These are phyloP conservation scores for Verruconis gallopava DNA, from an alignment of 2,329 filamentous ascomycete genomes.

Conservation along the genomic window DNA sequence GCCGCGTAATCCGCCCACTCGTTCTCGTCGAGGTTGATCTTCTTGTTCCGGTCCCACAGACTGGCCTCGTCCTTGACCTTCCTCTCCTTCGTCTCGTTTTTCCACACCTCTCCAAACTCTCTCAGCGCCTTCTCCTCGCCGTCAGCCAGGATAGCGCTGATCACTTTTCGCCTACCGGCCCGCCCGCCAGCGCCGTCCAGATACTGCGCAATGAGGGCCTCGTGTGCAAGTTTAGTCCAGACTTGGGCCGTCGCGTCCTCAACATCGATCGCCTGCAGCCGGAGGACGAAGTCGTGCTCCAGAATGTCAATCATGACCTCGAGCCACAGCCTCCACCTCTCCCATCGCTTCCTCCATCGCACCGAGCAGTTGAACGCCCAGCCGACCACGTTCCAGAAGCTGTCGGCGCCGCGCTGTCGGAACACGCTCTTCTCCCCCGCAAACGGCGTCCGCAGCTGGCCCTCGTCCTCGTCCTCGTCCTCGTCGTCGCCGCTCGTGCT, in stretches of 20 bases:
- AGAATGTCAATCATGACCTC: conserved; percentile 67
- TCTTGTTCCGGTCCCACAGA: conserved; percentile 26
- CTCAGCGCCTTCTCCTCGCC: conserved; percentile 39
- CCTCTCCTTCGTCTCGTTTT: conserved; percentile 44
- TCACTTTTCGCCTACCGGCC: conserved; percentile 33
- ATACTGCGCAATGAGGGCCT: conserved; percentile 51
- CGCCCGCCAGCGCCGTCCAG: conserved; percentile 22
- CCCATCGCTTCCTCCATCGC: conserved; percentile 60
- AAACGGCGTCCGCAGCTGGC: conserved; percentile 44
- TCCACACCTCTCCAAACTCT: conserved; percentile 54
- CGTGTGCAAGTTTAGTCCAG: conserved; percentile 23
- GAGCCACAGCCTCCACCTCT: conserved; percentile 69
- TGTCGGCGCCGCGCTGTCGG: conserved; percentile 42
- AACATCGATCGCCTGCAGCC: conserved; percentile 10
- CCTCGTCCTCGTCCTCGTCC: conserved; percentile 25
- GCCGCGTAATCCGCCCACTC: conserved; percentile 49
- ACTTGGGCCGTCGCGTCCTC: conserved; percentile 14
- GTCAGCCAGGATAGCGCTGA: conserved; percentile 56
- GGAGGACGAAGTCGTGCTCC: conserved; percentile 49
- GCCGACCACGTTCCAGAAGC: conserved; percentile 80
- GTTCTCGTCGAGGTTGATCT: conserved; percentile 45
- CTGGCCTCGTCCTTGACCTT: conserved; percentile 38
- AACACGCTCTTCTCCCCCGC: conserved; percentile 57
- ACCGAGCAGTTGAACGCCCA: conserved; percentile 91
- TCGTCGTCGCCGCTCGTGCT: conserved; percentile 17